Conservation (phyloP, 1,284 basidiomycete genomes). For the Austroboletus olivaceoglutinosus region DNA sequence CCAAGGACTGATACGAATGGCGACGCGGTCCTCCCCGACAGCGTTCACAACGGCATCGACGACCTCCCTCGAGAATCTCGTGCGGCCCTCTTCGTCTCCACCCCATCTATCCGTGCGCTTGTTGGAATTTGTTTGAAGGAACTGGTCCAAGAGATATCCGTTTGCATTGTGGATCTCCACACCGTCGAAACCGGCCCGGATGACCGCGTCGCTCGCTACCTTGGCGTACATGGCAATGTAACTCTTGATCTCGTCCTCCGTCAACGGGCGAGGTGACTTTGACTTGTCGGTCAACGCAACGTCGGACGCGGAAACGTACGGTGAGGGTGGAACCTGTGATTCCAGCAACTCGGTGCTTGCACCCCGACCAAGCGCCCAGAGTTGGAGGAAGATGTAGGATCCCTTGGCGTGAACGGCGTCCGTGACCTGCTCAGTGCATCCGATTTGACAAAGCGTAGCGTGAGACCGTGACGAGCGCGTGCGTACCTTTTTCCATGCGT, state of each 20-base stretch:
- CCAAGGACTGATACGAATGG: conserved; percentile 57
- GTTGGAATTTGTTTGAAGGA: conserved; percentile 24
- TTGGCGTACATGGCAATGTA: conserved; percentile 24
- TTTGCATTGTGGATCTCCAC: conserved; percentile 24
- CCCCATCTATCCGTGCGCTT: conserved; percentile 54
- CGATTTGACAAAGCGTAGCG: too few relatives aligned
- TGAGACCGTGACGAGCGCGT: too few relatives aligned
- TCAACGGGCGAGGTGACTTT: conserved; percentile 28
- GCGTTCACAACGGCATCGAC: conserved; percentile 43
- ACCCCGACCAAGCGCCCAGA: conserved; percentile 43
- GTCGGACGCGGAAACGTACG: conserved; percentile 42
- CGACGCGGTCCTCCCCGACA: conserved; percentile 42
- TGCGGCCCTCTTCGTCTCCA: conserved; percentile 50
- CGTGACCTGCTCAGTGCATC: too few relatives aligned
- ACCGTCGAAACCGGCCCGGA: conserved; percentile 25
- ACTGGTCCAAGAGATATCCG: conserved; percentile 28
- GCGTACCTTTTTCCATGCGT: conserved; percentile 27
- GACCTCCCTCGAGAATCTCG: conserved; percentile 46
- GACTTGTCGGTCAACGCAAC: conserved; percentile 33
- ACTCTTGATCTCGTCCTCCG: conserved; percentile 30
- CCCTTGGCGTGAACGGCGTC: conserved; percentile 44
- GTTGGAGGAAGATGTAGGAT: conserved; percentile 9
- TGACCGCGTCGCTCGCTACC: conserved; percentile 26
- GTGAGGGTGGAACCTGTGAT: conserved; percentile 22
- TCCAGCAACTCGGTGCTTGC: conserved; percentile 29